Evolutionary conservation across 306 rosid species (phyloP).

Genomic region (Astragalus membranaceus): DNA sequence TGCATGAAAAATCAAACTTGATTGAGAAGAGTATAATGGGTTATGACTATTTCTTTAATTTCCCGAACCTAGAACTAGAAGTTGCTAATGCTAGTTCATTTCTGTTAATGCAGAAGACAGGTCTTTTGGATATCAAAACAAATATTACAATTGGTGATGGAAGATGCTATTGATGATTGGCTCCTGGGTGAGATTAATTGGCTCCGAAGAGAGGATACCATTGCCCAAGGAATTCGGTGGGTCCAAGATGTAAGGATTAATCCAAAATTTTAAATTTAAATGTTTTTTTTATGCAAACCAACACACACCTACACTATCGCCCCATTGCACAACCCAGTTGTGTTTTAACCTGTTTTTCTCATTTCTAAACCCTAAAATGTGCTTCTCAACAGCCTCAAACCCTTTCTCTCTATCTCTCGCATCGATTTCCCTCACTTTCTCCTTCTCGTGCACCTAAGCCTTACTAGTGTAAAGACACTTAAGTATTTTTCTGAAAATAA

Average conservation of each 20-base stretch:
- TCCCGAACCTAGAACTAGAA: not conserved
- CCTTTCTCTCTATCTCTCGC: no score
- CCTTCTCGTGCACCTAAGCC: no score
- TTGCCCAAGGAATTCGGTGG: slow-evolving; percentile 91
- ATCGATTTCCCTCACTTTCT: no score
- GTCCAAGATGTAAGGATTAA: slow-evolving; percentile 80
- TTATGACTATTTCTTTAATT: not conserved
- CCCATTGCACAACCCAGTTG: no score
- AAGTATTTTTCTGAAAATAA: no score
- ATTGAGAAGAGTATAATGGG: not conserved
- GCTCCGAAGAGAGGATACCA: slow-evolving; percentile 73
- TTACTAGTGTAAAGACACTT: no score
- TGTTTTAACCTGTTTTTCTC: no score
- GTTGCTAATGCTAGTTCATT: slow-evolving; percentile 18
- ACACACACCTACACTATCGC: no score
- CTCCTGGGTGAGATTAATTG: slow-evolving; percentile 79
- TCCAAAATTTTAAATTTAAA: not conserved
- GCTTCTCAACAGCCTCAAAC: no score
- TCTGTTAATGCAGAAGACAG: slow-evolving; percentile 66
- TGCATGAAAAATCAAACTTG: not conserved
- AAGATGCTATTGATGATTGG: slow-evolving; percentile 97
- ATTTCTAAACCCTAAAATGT: no score
- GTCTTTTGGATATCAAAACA: slow-evolving; percentile 99
- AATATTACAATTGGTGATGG: slow-evolving; percentile 89
- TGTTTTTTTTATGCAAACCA: no score